Conservation (phyloP, 352 stramenopile genomes). For the Aphanomyces stellatus region DNA sequence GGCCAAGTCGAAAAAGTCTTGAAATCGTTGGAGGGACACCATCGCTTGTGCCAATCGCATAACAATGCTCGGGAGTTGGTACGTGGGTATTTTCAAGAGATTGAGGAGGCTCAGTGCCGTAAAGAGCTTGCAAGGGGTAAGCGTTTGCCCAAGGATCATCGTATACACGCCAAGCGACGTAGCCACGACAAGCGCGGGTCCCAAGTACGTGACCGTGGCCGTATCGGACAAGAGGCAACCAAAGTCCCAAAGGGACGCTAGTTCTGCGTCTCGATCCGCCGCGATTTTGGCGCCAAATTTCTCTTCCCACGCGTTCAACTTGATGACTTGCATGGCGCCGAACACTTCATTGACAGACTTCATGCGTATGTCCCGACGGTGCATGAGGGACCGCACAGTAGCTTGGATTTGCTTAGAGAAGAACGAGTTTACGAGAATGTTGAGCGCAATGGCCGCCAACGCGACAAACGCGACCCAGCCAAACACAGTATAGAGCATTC, state of each 20-base stretch:
- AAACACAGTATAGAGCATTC: conserved; percentile 34
- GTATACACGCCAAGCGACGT: conserved; percentile 42
- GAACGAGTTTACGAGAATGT: conserved; percentile 30
- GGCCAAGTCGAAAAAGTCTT: conserved; percentile 25
- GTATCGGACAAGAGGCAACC: not conserved
- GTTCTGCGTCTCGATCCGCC: conserved; percentile 24
- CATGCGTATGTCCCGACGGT: conserved; percentile 77
- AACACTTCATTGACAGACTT: conserved; percentile 88
- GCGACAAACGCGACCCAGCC: conserved; percentile 31
- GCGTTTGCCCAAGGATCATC: conserved; percentile 26
- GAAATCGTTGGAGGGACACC: conserved; percentile 30
- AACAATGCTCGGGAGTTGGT: conserved; percentile 29
- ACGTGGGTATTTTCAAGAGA: conserved; percentile 31
- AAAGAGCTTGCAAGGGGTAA: conserved; percentile 52
- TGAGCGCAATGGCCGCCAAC: conserved; percentile 26
- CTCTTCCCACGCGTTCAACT: conserved; percentile 93
- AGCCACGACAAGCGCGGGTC: conserved; percentile 34
- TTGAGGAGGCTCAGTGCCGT: conserved; percentile 53
- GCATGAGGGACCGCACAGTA: conserved; percentile 67
- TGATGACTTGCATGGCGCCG: conserved; percentile 91
- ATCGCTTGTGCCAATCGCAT: conserved; percentile 33
- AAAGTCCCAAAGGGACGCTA: conserved; percentile 33
- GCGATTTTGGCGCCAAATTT: conserved; percentile 30
- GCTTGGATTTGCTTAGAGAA: conserved; percentile 37
- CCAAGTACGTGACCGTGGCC: conserved; percentile 33